phyloP scores from a whole-genome alignment of 2,329 filamentous ascomycete species.

The Periconia sp. region DNA sequence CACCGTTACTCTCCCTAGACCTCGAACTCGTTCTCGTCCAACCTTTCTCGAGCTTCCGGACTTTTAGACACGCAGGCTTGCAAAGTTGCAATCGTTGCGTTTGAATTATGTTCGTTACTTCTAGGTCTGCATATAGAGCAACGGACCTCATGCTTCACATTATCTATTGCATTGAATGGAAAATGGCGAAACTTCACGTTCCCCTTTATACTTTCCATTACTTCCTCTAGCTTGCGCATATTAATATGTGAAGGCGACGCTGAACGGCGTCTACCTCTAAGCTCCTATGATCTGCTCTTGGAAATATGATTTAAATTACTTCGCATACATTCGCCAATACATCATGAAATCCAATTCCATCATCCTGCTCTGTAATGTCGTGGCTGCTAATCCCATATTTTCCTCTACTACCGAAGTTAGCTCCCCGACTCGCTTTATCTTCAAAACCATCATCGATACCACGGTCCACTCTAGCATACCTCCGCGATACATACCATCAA shows the following conservation, averaged over 20 bases:
- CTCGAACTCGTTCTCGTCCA: constrained; percentile 7
- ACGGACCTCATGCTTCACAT: neutral
- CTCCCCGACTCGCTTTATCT: neutral
- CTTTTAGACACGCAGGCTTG: constrained; percentile 2
- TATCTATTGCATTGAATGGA: neutral
- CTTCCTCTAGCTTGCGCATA: neutral
- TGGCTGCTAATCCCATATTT: constrained; percentile 1
- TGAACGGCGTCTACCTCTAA: neutral
- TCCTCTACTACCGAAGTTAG: neutral
- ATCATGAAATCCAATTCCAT: neutral
- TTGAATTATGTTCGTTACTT: too few species aligned
- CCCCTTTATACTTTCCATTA: too few species aligned
- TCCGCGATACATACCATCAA: neutral
- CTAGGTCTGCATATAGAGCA: too few species aligned
- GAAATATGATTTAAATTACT: neutral
- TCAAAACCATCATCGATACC: constrained; percentile 6
- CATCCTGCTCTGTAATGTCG: constrained; percentile 1
- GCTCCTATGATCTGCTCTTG: neutral
- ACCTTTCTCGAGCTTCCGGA: constrained; percentile 9
- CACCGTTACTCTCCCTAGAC: constrained; percentile 21
- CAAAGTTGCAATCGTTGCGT: too few species aligned
- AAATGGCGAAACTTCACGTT: too few species aligned
- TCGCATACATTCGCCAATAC: neutral
- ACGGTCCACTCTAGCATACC: constrained; percentile 1
- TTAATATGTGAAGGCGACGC: neutral